Percentiles rank a stretch among this genome's conserved stretches.
Evolutionary conservation across 257 asterid genomes (phyloP).

Genomic region (Nicotiana sylvestris): DNA sequence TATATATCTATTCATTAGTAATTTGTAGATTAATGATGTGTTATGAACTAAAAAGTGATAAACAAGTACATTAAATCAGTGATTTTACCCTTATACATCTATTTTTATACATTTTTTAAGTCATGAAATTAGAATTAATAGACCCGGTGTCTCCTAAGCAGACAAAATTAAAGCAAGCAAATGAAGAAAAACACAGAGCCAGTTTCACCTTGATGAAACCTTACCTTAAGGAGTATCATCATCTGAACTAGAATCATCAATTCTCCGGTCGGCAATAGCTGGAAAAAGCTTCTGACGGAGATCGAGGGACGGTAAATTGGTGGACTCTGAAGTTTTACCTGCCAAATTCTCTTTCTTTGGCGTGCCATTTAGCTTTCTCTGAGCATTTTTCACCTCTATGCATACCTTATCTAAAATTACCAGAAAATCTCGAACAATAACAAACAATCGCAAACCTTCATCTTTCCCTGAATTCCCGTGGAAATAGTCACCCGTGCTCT

Average conservation of each 20-base stretch:
- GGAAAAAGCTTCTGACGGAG: slow-evolving; percentile 51
- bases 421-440: slow-evolving; percentile 66
- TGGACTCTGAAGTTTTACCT: slow-evolving; percentile 23
- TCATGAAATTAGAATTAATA: no score
- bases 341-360: slow-evolving; percentile 29
- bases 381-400: slow-evolving; percentile 51
- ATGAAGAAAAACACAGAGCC: not conserved
- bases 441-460: slow-evolving; percentile 78
- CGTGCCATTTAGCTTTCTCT: slow-evolving; percentile 21
- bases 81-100: no score
- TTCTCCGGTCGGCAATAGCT: slow-evolving; percentile 51
- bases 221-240: slow-evolving; percentile 35
- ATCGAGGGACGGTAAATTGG: slow-evolving; percentile 24
- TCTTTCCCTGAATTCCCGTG: slow-evolving; percentile 83
- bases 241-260: slow-evolving; percentile 61
- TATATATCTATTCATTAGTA: not conserved
- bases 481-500: slow-evolving; percentile 77
- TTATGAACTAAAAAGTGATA: not conserved
- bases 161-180: not conserved
- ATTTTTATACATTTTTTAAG: no score
- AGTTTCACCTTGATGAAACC: not conserved
- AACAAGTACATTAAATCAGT: not conserved
- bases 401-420: slow-evolving; percentile 72
- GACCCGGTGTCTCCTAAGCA: no score
- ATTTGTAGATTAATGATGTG: not conserved